Base-by-base conservation (phyloP, 306 rosid genomes). In the Trichosanthes truncata region DNA sequence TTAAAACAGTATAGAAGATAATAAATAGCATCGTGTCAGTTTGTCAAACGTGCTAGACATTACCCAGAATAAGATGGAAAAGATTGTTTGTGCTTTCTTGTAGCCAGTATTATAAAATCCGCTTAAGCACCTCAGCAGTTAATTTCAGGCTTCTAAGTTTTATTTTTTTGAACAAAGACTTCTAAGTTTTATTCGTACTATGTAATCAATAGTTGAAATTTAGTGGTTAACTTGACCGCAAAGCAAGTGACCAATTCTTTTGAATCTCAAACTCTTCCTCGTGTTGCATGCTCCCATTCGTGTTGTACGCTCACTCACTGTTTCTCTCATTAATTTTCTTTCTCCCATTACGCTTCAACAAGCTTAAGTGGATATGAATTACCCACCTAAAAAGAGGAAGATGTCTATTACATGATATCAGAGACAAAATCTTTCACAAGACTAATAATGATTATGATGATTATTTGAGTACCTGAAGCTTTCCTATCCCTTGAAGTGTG, bases 401-500 rank as follows among this genome's bases (percentile, higher is more conserved):
- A 26, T 15, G 31, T 10, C 23, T 13, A 46, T 26, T 46, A 13
- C 40, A 72, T 46, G 35, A 23, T 7, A 48, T 25, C 41, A 46
- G 6, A 26, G 41, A 15, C 2, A 46, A 72, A 41, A 46, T 26
- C 14, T 14, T 73, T 49, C 41, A 48, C 13, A 41, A 43, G 25
- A 43, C 7, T 73, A 48, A 48, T 73, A 29, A 7, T 8, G 78
- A 8, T 48, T 73, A 74, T 74, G 15, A 9, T 73, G 59, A 49
- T 71, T 71, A 20, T 71, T 57, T 61, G 81, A 79, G 74, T 80
- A 93, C 97, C 98, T 92, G 93, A 86, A 95, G 98, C 88, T 90
- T 92, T 55, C 83, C 52, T 20, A 92, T 91, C 73, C 97, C 97
- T 82, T 87, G 97, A 77, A 95, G 97, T 5, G 97, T 82, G 81